Conservation (phyloP, 2,329 filamentous ascomycete species). For the Ophiocordyceps robertsii region DNA sequence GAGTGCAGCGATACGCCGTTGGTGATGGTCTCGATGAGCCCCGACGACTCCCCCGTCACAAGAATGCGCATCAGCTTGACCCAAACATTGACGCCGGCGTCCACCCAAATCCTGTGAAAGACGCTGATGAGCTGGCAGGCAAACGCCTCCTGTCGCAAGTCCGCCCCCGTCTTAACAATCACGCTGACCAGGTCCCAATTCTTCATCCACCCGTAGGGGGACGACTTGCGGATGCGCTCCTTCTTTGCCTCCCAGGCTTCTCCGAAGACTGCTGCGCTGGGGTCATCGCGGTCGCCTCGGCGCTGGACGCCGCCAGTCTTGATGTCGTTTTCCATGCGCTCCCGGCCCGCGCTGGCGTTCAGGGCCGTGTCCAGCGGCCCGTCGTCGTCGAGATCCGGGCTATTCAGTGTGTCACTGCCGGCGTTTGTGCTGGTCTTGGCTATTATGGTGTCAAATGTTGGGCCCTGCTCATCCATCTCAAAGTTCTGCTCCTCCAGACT, state of each 20-base stretch:
- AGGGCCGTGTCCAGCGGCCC: slow-evolving; percentile 35
- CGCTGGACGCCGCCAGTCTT: slow-evolving; percentile 74
- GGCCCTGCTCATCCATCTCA: slow-evolving; percentile 57
- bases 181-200: slow-evolving; percentile 82
- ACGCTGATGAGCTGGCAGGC: slow-evolving; percentile 74
- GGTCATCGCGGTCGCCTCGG: slow-evolving; percentile 72
- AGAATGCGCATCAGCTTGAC: slow-evolving; percentile 79
- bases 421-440: slow-evolving; percentile 50
- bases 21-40: slow-evolving; percentile 77
- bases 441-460: slow-evolving; percentile 74
- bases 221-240: slow-evolving; percentile 70
- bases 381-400: slow-evolving; percentile 43
- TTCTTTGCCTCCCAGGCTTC: slow-evolving; percentile 78
- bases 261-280: slow-evolving; percentile 74
- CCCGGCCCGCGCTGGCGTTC: slow-evolving; percentile 61
- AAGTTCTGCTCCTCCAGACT: slow-evolving; percentile 77
- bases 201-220: slow-evolving; percentile 79
- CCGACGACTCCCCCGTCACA: slow-evolving; percentile 73
- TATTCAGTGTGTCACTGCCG: slow-evolving; percentile 21
- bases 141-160: slow-evolving; percentile 74
- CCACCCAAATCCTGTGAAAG: slow-evolving; percentile 70
- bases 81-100: slow-evolving; percentile 67
- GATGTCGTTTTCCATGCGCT: slow-evolving; percentile 80
- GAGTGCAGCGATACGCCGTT: slow-evolving; percentile 82
- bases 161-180: slow-evolving; percentile 76